These are phyloP conservation scores for Grosmannia huntii DNA, from an alignment of 2,329 filamentous ascomycete genomes.

Conservation along the genomic window DNA sequence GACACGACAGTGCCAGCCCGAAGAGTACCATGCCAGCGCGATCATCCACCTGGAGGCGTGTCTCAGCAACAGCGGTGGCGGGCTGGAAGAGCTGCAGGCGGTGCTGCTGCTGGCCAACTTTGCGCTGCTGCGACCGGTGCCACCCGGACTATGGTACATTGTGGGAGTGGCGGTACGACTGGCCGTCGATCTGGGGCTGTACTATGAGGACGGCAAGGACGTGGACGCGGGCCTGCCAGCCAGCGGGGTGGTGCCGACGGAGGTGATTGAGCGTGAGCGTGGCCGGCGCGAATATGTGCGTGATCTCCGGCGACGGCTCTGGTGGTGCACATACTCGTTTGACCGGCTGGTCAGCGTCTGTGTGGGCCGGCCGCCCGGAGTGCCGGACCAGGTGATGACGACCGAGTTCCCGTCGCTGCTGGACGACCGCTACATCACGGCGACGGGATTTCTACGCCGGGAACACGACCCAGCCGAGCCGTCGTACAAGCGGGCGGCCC, in stretches of 20 bases:
- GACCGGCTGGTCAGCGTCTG: conserved; percentile 92
- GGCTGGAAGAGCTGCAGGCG: conserved; percentile 85
- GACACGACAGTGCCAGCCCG: conserved; percentile 55
- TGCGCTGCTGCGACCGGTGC: conserved; percentile 78
- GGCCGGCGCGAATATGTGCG: conserved; percentile 70
- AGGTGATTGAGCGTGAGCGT: conserved; percentile 33
- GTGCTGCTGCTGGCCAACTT: conserved; percentile 84
- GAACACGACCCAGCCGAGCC: conserved; percentile 44
- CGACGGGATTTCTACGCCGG: conserved; percentile 55
- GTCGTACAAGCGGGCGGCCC: conserved; percentile 80
- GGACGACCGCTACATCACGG: conserved; percentile 80
- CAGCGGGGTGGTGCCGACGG: conserved; percentile 23
- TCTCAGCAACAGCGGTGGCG: conserved; percentile 73
- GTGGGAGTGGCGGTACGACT: conserved; percentile 84
- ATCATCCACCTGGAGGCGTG: conserved; percentile 86
- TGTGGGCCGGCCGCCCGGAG: conserved; percentile 83
- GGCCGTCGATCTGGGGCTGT: conserved; percentile 80
- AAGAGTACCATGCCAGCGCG: conserved; percentile 92
- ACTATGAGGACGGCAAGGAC: conserved; percentile 76
- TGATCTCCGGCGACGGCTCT: conserved; percentile 74
- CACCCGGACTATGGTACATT: conserved; percentile 94
- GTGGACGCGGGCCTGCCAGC: conserved; percentile 46
- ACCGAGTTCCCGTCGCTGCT: conserved; percentile 85
- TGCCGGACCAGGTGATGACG: conserved; percentile 92
- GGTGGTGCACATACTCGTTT: conserved; percentile 96